Evolutionary conservation across 2,329 filamentous ascomycete genomes (phyloP).

Genomic region (Nemania sp.): DNA sequence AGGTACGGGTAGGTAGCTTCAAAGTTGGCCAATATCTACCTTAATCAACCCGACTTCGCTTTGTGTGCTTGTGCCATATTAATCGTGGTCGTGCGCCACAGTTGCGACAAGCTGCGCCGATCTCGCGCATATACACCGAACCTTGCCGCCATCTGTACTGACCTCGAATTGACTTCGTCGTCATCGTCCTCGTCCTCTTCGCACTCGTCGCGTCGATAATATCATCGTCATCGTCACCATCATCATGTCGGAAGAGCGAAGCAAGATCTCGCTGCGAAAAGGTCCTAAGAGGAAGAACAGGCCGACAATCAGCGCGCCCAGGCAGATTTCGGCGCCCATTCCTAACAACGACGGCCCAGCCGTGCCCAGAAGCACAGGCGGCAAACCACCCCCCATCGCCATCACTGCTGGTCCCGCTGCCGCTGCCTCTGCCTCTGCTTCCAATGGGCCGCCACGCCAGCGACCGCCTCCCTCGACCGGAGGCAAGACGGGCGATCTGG

Average conservation of each 20-base stretch:
- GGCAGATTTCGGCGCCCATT: conserved; percentile 65
- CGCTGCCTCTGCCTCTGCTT: too few relatives aligned
- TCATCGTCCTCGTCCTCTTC: too few relatives aligned
- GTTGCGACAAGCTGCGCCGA: neutral
- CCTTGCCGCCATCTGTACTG: too few relatives aligned
- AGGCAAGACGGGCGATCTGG: conserved; percentile 76
- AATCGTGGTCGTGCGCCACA: neutral
- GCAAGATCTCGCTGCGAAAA: conserved; percentile 65
- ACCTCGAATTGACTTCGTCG: too few relatives aligned
- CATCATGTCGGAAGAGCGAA: conserved; percentile 63
- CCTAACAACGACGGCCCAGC: conserved; percentile 54
- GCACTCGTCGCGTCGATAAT: too few relatives aligned
- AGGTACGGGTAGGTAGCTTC: too few relatives aligned
- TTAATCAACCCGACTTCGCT: too few relatives aligned
- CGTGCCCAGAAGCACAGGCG: conserved; percentile 41
- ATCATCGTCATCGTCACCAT: neutral
- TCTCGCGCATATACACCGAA: neutral
- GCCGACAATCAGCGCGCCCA: conserved; percentile 64
- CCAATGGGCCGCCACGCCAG: conserved; percentile 36
- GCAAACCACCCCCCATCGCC: conserved; percentile 37
- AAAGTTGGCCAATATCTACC: too few relatives aligned
- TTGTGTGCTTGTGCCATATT: too few relatives aligned
- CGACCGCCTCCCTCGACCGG: conserved; percentile 53
- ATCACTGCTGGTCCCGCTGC: conserved; percentile 25
- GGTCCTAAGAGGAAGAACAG: conserved; percentile 62